These are phyloP conservation scores for Hypoxylon sp. DNA, from an alignment of 2,329 filamentous ascomycete species.

Conservation along the genomic window DNA sequence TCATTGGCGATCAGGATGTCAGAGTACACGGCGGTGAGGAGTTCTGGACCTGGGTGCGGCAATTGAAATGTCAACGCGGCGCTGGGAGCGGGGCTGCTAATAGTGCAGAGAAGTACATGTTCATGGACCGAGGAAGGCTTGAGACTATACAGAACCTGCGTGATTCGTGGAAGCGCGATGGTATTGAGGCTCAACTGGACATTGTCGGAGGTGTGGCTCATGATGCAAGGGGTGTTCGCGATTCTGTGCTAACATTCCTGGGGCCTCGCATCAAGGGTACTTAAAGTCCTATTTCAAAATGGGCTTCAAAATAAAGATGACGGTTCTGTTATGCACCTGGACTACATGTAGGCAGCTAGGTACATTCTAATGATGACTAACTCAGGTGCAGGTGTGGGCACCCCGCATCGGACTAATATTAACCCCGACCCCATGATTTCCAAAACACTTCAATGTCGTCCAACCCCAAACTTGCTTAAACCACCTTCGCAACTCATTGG, in stretches of 20 bases:
- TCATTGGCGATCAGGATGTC: slow-evolving; percentile 46
- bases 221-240: slow-evolving; percentile 38
- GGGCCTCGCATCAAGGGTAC: slow-evolving; percentile 18
- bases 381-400: no score
- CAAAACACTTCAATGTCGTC: no score
- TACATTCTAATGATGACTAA: no score
- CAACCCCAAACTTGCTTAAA: no score
- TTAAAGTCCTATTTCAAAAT: not conserved
- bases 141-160: slow-evolving; percentile 36
- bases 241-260: slow-evolving; percentile 32
- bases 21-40: slow-evolving; percentile 42
- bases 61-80: slow-evolving; percentile 18
- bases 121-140: slow-evolving; percentile 34
- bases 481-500: no score
- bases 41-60: slow-evolving; percentile 47
- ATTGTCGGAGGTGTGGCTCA: slow-evolving; percentile 48
- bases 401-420: no score
- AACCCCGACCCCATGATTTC: no score
- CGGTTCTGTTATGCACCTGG: not conserved
- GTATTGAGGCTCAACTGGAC: slow-evolving; percentile 46
- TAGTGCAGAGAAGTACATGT: not conserved
- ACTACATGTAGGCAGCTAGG: no score
- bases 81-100: slow-evolving; percentile 1
- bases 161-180: slow-evolving; percentile 41
- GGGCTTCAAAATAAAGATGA: not conserved